These are phyloP conservation scores for Silene uniflora DNA, from an alignment of 148 eudicot genomes.

Conservation along the genomic window DNA sequence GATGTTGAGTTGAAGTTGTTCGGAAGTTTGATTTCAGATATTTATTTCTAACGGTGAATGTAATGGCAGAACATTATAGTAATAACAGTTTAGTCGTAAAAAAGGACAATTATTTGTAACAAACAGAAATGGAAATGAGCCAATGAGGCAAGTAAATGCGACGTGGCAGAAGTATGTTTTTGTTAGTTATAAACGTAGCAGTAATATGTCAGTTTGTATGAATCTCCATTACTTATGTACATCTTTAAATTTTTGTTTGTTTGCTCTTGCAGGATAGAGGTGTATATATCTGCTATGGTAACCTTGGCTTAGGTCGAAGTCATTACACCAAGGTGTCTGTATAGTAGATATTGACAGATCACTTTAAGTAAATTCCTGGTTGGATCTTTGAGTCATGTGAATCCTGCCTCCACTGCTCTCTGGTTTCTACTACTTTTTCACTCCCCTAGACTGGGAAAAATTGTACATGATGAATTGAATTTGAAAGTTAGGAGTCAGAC, in stretches of 20 bases:
- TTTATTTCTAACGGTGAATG: too few relatives aligned
- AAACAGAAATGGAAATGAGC: neutral
- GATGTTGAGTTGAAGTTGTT: neutral
- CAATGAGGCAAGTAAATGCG: neutral
- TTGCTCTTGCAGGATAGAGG: slow-evolving; percentile 5
- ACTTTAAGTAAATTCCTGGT: neutral
- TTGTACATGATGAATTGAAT: neutral
- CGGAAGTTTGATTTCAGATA: neutral
- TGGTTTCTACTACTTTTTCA: neutral
- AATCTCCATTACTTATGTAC: neutral
- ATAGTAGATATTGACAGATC: slow-evolving; percentile 2
- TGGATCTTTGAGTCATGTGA: neutral
- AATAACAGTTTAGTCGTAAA: too few relatives aligned
- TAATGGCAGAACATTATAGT: too few relatives aligned
- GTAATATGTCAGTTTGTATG: neutral
- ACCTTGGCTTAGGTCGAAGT: neutral
- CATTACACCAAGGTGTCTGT: neutral
- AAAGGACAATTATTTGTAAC: too few relatives aligned
- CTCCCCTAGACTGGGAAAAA: neutral
- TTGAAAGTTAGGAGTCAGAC: neutral
- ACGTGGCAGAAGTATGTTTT: neutral
- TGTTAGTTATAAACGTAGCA: neutral
- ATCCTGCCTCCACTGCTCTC: neutral
- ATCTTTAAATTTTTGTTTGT: neutral
- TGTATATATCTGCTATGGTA: neutral